These are phyloP conservation scores for Stephania cephalantha DNA, from an alignment of 164 flowering plant species.

Conservation along the genomic window DNA sequence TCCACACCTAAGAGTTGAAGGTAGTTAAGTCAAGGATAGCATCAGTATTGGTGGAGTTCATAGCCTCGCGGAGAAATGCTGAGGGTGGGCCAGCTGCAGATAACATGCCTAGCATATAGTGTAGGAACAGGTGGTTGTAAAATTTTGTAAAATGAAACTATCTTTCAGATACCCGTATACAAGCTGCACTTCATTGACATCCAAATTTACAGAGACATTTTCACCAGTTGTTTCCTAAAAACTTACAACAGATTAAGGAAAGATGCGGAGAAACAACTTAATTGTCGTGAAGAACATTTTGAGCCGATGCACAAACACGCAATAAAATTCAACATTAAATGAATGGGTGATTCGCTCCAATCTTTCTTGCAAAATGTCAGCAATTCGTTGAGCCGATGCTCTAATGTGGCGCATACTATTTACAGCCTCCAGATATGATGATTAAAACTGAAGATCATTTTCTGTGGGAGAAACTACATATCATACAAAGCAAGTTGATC, in stretches of 20 bases:
- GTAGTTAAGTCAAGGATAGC: too few species aligned
- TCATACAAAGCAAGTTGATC: conserved; percentile 2
- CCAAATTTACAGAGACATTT: too few species aligned
- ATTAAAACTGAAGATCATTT: background rate
- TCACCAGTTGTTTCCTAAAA: background rate
- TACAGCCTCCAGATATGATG: background rate
- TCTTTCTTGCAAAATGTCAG: background rate
- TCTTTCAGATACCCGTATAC: too few species aligned
- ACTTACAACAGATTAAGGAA: background rate
- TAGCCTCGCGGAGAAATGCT: too few species aligned
- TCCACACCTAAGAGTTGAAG: too few species aligned
- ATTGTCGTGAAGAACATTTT: background rate
- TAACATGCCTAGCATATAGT: too few species aligned
- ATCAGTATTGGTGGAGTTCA: too few species aligned
- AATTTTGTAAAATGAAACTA: too few species aligned
- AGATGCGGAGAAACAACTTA: background rate
- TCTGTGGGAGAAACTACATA: background rate
- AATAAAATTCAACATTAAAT: background rate
- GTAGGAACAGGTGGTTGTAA: too few species aligned
- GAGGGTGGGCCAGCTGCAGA: too few species aligned
- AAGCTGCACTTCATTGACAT: too few species aligned
- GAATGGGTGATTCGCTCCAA: background rate
- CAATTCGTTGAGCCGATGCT: background rate
- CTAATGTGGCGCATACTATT: background rate
- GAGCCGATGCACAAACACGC: background rate